Base-by-base conservation (phyloP, 2,329 filamentous ascomycete species). In the Huntiella omanensis region DNA sequence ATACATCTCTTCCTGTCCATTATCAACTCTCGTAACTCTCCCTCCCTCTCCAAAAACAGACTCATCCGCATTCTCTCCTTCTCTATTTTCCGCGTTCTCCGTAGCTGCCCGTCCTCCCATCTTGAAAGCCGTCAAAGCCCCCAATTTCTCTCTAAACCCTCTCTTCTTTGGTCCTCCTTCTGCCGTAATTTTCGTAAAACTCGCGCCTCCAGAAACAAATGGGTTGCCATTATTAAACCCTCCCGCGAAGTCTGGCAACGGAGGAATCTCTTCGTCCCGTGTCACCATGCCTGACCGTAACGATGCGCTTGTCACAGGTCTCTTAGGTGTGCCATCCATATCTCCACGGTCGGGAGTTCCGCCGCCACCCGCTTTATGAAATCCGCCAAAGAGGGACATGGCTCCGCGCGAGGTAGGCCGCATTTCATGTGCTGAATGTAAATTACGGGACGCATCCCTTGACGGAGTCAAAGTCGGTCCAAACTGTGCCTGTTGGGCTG, bases 251-350 rank as follows among this genome's bases (percentile, higher is more conserved):
- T 43, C 37, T 10, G 40, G 34, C 10, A 43, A 15, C 3, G 35
- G 43, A 11, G 17, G 43, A 33, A 39, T n/a, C 22, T 28, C 22
- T 10, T 28, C 22, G 22, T 28, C 22, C 22, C 22, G 22, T 28
- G 3, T 10, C 1, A 28, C 22, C 22, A 28, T 28, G 6, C 22
- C 22, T 28, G 22, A 28, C 7, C 22, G 22, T 28, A 28, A 4
- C 22, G 22, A 28, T 28, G 58, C 55, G 48, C 60, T 60, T 2
- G 61, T 61, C 5, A 52, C 46, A 6, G 60, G 61, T 10, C 61
- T 54, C 12, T 49, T 45, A 32, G 40, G 45, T 17, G 35, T 47
- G 12, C 11, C 12, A 11, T 36, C 33, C 19, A 53, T 53, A 17
- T 55, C 53, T 3, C 35, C 46, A 13, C 22, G 22, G 7, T 36